Percentiles rank a stretch among this genome's conserved stretches.
These are phyloP conservation scores for Hordeum vulgare DNA, from an alignment of 176 grass and related monocot species.

Conservation along the genomic window DNA sequence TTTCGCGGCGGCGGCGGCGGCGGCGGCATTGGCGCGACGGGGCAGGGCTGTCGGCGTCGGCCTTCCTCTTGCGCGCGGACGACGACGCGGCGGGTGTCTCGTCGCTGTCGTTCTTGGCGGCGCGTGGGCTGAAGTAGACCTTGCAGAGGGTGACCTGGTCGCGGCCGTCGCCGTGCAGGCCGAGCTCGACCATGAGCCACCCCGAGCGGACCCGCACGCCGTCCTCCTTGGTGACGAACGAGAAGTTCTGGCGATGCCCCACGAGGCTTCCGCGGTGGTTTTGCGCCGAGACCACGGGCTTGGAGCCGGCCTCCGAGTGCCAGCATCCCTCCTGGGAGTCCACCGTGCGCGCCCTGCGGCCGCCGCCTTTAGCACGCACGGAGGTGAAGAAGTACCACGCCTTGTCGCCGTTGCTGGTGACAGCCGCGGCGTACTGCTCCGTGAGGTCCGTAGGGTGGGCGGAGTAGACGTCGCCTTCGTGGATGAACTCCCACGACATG, in stretches of 20 bases:
- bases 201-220: conserved; percentile 9
- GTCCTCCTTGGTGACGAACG: conserved; percentile 19
- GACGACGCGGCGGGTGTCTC: neutral
- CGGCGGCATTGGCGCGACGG: neutral
- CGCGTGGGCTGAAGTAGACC: conserved; percentile 31
- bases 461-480: conserved; percentile 23
- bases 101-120: neutral
- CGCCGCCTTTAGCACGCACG: conserved; percentile 13
- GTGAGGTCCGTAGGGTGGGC: neutral
- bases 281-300: neutral
- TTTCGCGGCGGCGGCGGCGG: neutral
- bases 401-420: conserved; percentile 4
- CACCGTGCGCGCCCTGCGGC: conserved; percentile 32
- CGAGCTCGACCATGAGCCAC: conserved; percentile 43
- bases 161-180: conserved; percentile 4
- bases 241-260: conserved; percentile 28
- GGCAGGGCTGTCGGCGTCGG: neutral
- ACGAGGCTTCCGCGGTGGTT: neutral
- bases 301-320: conserved; percentile 29
- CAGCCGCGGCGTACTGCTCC: neutral
- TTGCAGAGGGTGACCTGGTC: conserved; percentile 21
- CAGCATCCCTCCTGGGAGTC: conserved; percentile 17
- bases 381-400: conserved; percentile 44
- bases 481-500: conserved; percentile 1
- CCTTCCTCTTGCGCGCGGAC: conserved; percentile 26